These are phyloP conservation scores for Cladobotryum protrusum DNA, from an alignment of 2,329 filamentous ascomycete genomes.

Conservation along the genomic window DNA sequence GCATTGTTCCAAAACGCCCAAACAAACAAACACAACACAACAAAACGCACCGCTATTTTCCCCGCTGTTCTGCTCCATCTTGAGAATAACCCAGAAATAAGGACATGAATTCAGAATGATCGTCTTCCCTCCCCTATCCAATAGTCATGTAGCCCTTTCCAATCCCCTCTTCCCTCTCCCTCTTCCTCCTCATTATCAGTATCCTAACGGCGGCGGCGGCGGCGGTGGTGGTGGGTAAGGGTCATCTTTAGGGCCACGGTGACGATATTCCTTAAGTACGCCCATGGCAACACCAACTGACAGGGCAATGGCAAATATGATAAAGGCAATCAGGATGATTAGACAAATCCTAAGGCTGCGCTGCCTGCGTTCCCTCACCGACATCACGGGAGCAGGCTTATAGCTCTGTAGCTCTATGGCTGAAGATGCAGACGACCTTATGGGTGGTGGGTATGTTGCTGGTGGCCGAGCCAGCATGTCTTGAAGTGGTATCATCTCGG, in stretches of 20 bases:
- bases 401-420: neutral
- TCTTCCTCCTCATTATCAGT: too few species aligned
- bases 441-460: neutral
- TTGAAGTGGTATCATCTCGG: slow-evolving; percentile 8
- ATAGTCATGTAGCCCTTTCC: too few species aligned
- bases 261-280: slow-evolving; percentile 15
- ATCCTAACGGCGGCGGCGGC: too few species aligned
- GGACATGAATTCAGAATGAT: too few species aligned
- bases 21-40: too few species aligned
- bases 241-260: neutral
- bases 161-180: too few species aligned
- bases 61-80: too few species aligned
- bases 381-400: slow-evolving; percentile 20
- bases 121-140: too few species aligned
- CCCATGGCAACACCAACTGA: slow-evolving; percentile 22
- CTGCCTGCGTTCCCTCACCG: slow-evolving; percentile 16
- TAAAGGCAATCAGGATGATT: slow-evolving; percentile 15
- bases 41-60: too few species aligned
- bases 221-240: neutral
- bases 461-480: neutral
- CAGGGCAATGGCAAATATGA: slow-evolving; percentile 21
- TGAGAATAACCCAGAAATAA: too few species aligned
- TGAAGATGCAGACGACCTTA: too few species aligned
- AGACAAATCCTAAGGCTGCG: slow-evolving; percentile 16
- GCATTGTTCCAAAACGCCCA: too few species aligned